Base-by-base conservation (phyloP, 1,139 yeast genomes). In the Yamadazyma jaroonii region DNA sequence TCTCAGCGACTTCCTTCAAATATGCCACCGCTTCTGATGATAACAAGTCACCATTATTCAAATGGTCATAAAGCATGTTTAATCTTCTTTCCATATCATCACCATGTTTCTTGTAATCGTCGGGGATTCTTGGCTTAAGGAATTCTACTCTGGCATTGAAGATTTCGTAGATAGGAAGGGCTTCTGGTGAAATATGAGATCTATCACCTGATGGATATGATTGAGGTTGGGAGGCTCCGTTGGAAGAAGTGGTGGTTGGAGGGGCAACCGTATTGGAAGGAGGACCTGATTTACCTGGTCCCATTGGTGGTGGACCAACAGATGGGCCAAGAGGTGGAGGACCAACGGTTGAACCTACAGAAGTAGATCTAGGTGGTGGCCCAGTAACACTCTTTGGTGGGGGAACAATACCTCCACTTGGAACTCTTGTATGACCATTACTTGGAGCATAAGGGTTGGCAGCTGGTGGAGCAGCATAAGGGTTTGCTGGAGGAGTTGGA, bases 31-130 rank as follows among this genome's bases (percentile, higher is more conserved):
- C 75, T n/a, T 68, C 80, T 7, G 63, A 65, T 1, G 84, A 68
- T 47, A 87, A 61, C 45, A 81, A 62, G 38, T 84, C 92, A 42
- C 77, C 80, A 50, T 83, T 85, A 59, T 84, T 85, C 65, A 92
- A 76, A 53, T 83, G 92, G 50, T 83, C 92, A 59, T 77, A 88
- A 51, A 92, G 69, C 41, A 88, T 75, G 48, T 79, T 76, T 43
- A 92, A 65, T 58, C 97, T 78, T 64, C 84, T 84, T 50, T 81
- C 92, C 58, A 95, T 82, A 57, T 92, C 97, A 37, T 67, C 69
- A 35, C 85, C 77, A 54, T 89, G 97, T 46, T 80, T 83, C 28
- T 72, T 60, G 55, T 78, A 88, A 56, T 78, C 82, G 39, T 79
- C 85, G 15, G 97, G 96, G 35, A 89, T 76, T 34, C 69, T 68